phyloP scores from a whole-genome alignment of 2,329 filamentous ascomycete species.

The Graphiopsis chlorocephala region DNA sequence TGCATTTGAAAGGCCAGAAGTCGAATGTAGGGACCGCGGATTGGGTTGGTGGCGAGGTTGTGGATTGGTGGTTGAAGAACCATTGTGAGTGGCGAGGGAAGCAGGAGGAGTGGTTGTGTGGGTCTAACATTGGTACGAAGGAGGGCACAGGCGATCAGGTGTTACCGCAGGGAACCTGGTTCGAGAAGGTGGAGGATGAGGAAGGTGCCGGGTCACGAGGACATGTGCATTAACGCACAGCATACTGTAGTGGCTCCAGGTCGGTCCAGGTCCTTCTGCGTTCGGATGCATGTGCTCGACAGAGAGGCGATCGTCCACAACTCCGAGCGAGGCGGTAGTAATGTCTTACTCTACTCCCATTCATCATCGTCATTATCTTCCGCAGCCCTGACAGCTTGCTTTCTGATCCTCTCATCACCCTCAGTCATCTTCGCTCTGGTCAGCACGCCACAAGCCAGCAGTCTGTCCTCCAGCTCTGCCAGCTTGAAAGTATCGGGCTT shows the following conservation, averaged over 20 bases:
- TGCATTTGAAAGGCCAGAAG: constrained; percentile 9
- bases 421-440: constrained; percentile 51
- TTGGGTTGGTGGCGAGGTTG: constrained; percentile 8
- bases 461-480: constrained; percentile 51
- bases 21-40: not conserved
- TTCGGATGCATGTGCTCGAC: not conserved
- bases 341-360: constrained; percentile 8
- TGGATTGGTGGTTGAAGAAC: constrained; percentile 14
- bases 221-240: not conserved
- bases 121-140: constrained; percentile 4
- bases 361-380: constrained; percentile 46
- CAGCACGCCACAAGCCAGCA: constrained; percentile 52
- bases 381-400: constrained; percentile 34
- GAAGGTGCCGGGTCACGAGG: not conserved
- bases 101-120: constrained; percentile 9
- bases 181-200: constrained; percentile 4
- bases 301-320: not conserved
- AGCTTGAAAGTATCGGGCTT: constrained; percentile 54
- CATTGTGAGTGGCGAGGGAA: constrained; percentile 2
- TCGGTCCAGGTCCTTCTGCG: not conserved
- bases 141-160: constrained; percentile 9
- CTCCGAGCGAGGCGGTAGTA: not conserved
- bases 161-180: constrained; percentile 9
- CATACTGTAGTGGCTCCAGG: not conserved
- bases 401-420: constrained; percentile 40